phyloP scores from a whole-genome alignment of 345 rosid genomes.

The Melaleuca alternifolia region DNA sequence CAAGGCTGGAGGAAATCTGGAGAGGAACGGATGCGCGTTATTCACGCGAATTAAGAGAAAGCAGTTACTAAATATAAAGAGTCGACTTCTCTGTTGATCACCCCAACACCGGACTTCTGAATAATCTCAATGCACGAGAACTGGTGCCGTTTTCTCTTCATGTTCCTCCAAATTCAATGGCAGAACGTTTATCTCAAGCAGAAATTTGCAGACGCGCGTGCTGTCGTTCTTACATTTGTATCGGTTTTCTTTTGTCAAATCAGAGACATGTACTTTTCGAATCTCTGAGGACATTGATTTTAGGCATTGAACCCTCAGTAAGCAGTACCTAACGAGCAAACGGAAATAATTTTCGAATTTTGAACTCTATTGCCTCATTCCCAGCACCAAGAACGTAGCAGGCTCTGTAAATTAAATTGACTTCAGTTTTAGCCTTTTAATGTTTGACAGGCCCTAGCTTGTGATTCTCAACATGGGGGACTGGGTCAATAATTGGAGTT shows the following conservation, averaged over 20 bases:
- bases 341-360: neutral
- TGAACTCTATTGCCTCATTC: neutral
- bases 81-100: neutral
- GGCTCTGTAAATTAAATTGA: neutral
- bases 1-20: neutral
- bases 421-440: neutral
- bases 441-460: neutral
- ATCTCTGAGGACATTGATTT: neutral
- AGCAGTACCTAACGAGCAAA: neutral
- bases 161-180: neutral
- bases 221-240: neutral
- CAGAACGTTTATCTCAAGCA: neutral
- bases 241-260: neutral
- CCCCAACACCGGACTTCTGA: neutral
- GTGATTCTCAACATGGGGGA: neutral
- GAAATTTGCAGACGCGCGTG: neutral
- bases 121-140: neutral
- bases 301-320: neutral
- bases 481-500: neutral
- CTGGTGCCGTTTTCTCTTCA: neutral
- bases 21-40: neutral
- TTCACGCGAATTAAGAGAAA: neutral
- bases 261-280: neutral
- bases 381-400: neutral
- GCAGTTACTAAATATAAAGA: neutral